Percentiles rank a stretch among this genome's conserved stretches.
These are phyloP conservation scores for Fusarium staphyleae DNA, from an alignment of 2,329 filamentous ascomycete genomes.

Conservation along the genomic window DNA sequence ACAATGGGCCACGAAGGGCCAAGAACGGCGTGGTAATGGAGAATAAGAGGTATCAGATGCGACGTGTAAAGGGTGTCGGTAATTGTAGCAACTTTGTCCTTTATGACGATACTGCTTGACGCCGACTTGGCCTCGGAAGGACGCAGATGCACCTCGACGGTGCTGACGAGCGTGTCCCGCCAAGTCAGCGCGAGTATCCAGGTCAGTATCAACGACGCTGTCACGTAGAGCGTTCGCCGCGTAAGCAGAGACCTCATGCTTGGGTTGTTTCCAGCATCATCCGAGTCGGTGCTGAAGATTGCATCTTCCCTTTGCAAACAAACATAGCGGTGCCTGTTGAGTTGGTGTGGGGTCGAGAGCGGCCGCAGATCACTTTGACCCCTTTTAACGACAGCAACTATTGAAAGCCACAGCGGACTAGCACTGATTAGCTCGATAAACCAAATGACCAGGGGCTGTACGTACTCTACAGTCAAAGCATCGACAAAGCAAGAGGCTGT, in stretches of 20 bases:
- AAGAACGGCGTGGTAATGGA: conserved; percentile 9
- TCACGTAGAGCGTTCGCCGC: background rate
- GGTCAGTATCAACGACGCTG: background rate
- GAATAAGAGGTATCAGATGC: conserved; percentile 10
- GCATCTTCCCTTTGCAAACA: no score
- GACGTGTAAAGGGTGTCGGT: conserved; percentile 14
- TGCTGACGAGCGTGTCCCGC: background rate
- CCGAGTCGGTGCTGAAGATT: no score
- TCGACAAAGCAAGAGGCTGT: no score
- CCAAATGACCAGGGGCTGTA: no score
- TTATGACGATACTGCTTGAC: background rate
- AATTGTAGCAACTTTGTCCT: conserved; percentile 14
- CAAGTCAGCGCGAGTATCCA: background rate
- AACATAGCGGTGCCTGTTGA: no score
- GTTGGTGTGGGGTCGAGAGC: no score
- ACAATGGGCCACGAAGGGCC: conserved; percentile 16
- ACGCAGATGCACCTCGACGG: background rate
- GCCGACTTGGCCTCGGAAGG: background rate
- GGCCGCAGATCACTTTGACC: no score
- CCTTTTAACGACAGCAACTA: no score
- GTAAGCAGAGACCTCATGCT: background rate
- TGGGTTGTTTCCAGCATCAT: background rate
- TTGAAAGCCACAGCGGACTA: no score
- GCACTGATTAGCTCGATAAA: no score
- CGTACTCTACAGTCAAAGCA: no score